phyloP scores from a whole-genome alignment of 2,329 filamentous ascomycete species.

The Verticillium dahliae region DNA sequence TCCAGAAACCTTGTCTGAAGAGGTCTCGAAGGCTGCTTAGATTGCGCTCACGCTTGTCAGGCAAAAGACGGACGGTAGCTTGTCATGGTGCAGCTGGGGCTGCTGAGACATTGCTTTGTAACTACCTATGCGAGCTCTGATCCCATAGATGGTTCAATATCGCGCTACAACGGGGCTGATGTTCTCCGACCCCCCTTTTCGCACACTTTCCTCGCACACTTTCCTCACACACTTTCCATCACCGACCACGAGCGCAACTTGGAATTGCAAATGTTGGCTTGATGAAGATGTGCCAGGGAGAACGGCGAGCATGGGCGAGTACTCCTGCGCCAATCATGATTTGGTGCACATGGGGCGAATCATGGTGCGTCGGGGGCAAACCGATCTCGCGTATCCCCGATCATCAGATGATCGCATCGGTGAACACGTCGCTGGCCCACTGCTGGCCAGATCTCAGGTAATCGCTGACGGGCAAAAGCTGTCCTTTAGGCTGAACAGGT shows the following conservation, averaged over 20 bases:
- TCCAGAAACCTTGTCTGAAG: background rate
- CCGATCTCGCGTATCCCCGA: slow-evolving; percentile 12
- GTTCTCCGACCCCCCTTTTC: no score
- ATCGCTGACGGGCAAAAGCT: slow-evolving; percentile 2
- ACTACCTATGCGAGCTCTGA: background rate
- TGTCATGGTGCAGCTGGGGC: background rate
- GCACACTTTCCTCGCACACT: no score
- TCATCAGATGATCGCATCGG: slow-evolving; percentile 11
- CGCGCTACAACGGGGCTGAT: no score
- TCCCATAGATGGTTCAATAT: background rate
- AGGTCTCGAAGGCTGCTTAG: background rate
- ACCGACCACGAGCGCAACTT: no score
- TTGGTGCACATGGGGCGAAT: background rate
- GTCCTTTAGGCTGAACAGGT: slow-evolving; percentile 2
- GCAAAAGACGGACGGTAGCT: background rate
- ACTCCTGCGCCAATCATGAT: background rate
- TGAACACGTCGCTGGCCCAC: slow-evolving; percentile 6
- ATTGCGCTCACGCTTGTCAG: background rate
- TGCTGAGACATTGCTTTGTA: background rate
- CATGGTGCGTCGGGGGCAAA: slow-evolving; percentile 6
- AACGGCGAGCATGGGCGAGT: background rate
- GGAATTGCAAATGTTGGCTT: background rate
- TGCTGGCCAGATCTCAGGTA: slow-evolving; percentile 5
- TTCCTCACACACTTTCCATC: no score
- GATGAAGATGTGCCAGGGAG: background rate